Evolutionary conservation across 2,329 filamentous ascomycete species (phyloP).

Genomic region (Simplicillium sp.): DNA sequence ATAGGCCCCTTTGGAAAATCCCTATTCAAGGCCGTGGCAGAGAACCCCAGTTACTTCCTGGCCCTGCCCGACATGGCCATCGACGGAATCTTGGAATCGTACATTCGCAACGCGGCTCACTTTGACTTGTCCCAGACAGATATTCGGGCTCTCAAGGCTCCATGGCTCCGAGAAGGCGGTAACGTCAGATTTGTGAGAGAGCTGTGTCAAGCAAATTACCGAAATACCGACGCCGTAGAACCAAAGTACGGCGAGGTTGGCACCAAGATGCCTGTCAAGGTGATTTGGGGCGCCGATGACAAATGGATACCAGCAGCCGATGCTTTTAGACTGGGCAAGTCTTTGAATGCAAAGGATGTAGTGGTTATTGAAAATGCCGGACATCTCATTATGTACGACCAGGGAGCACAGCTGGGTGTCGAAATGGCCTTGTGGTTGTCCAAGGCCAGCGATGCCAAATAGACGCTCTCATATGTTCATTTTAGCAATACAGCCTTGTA

Average conservation of each 20-base stretch:
- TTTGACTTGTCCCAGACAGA: constrained; percentile 10
- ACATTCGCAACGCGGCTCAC: constrained; percentile 27
- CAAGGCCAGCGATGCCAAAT: too few species aligned
- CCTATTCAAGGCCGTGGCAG: constrained; percentile 29
- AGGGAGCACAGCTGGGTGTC: constrained; percentile 24
- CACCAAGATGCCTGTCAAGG: constrained; percentile 23
- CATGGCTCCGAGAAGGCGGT: too few species aligned
- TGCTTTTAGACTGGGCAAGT: constrained; percentile 15
- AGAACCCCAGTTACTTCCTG: constrained; percentile 23
- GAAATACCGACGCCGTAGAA: too few species aligned
- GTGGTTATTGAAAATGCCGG: constrained; percentile 26
- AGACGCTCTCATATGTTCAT: too few species aligned
- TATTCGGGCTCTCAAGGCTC: too few species aligned
- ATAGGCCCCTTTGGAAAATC: constrained; percentile 31
- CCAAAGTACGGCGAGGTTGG: constrained; percentile 23
- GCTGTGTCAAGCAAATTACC: too few species aligned
- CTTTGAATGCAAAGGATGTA: constrained; percentile 21
- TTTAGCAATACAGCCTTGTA: too few species aligned
- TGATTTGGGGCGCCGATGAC: constrained; percentile 34
- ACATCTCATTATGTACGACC: constrained; percentile 34
- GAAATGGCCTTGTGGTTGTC: constrained; percentile 25
- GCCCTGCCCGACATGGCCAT: constrained; percentile 20
- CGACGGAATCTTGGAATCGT: constrained; percentile 27
- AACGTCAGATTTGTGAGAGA: too few species aligned
- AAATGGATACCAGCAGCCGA: constrained; percentile 30